Evolutionary conservation across 495 filamentous ascomycete species (phyloP), one percentile per base, ranked within the genome.

Genomic region (Platismatia glauca): DNA sequence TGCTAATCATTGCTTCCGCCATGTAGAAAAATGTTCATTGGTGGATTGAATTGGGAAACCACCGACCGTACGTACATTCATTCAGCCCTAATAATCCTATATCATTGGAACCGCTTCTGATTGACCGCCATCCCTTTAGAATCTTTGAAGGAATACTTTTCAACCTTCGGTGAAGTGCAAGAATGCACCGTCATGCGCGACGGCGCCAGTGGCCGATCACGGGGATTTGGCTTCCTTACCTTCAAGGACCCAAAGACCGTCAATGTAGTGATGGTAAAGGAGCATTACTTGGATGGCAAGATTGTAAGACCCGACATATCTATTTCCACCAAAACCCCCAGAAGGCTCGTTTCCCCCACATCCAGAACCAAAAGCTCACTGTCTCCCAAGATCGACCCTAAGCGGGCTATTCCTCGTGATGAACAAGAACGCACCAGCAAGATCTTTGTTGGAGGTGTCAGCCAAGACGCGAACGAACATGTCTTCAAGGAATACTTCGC

Each of bases 111-210:
- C 16, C 27, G 39, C 24, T 60, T 46, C 3, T 70, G 34, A 69
- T 62, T 56, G 8, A 53, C 41, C 52, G 71, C 44, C 1, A 33
- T 50, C 43, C 8, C 58, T 8, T 67, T 72, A 98, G 94, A 98
- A 79, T 97, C 94, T 15, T 81, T 98, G n/a, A 90, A 91, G 63
- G 89, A 97, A 63, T 98, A 98, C 69, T 98, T 98, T 75, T 96
- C 95, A 18, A 89, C 97, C 70, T 98, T 95, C 70, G 94, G 94
- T 62, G 95, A 98, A 70, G 94, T 98, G 33, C 82, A 91, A 46
- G 94, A 98, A 79, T 97, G 94, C 69, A 97, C 94, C 22, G 94
- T 98, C 12, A 98, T 98, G 94, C 82, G 94, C 64, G 94, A 98
- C 74, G 90, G 92, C 64, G 88, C 90, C 55, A 95, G 88, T 31